These are phyloP conservation scores for Blastobotrys attinorum DNA, from an alignment of 805 yeast genomes.

Conservation along the genomic window DNA sequence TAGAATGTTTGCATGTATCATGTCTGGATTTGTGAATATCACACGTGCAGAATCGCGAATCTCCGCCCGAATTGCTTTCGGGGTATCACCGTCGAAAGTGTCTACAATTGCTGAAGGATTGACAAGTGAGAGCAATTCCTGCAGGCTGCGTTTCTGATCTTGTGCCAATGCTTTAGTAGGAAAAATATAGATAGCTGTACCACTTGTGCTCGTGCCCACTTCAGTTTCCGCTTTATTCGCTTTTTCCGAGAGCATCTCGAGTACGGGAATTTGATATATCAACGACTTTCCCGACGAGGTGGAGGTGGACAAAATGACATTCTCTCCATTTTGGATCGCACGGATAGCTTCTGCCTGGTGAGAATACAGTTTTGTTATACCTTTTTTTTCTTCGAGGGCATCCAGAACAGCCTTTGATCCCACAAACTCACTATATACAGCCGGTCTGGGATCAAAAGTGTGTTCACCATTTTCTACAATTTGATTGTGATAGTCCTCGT, in stretches of 20 bases:
- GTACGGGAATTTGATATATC: conserved; percentile 82
- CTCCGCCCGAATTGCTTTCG: conserved; percentile 40
- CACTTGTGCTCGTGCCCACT: too few relatives aligned
- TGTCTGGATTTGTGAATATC: conserved; percentile 92
- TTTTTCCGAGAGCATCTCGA: too few relatives aligned
- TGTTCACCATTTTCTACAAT: conserved; percentile 46
- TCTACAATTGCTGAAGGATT: conserved; percentile 46
- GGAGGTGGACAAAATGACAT: conserved; percentile 86
- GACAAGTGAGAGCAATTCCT: conserved; percentile 34
- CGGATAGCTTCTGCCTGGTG: conserved; percentile 81
- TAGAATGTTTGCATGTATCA: conserved; percentile 74
- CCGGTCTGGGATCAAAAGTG: conserved; percentile 36
- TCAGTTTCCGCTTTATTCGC: conserved; percentile 9
- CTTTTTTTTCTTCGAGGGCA: conserved; percentile 39
- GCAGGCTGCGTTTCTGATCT: conserved; percentile 82
- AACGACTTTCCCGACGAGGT: conserved; percentile 95
- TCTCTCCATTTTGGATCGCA: conserved; percentile 41
- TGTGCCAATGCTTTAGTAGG: conserved; percentile 98
- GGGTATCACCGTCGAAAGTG: conserved; percentile 94
- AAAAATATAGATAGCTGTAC: conserved; percentile 82
- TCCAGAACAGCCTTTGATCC: not conserved
- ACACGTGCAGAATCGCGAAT: conserved; percentile 64
- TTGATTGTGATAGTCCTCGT: conserved; percentile 56
- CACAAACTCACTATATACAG: conserved; percentile 30
- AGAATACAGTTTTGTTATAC: conserved; percentile 49